Evolutionary conservation across 1,284 basidiomycete species (phyloP).

Genomic region (Rhodotorula sp.): DNA sequence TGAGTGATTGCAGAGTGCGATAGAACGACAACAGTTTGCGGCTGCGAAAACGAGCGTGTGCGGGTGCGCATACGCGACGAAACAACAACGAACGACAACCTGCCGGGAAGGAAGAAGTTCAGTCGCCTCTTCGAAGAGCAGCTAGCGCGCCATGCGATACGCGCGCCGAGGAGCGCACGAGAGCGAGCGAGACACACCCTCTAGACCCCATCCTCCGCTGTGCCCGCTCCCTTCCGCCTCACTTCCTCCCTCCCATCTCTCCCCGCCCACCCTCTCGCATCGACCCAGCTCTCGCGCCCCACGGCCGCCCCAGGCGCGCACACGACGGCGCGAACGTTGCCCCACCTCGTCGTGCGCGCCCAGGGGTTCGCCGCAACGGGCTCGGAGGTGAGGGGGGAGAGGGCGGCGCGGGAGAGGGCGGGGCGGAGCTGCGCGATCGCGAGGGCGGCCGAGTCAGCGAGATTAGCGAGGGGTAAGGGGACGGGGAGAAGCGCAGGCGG

Average conservation of each 20-base stretch:
- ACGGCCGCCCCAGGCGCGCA: constrained; percentile 11
- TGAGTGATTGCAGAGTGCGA: too few species aligned
- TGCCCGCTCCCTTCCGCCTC: neutral
- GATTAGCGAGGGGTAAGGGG: neutral
- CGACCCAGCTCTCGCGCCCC: constrained; percentile 10
- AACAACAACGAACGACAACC: too few species aligned
- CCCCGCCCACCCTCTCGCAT: constrained; percentile 4
- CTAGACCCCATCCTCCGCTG: neutral
- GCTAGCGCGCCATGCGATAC: too few species aligned
- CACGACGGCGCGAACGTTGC: constrained; percentile 2
- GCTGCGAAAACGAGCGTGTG: too few species aligned
- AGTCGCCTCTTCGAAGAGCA: too few species aligned
- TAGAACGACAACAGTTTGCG: too few species aligned
- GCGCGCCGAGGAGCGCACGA: too few species aligned
- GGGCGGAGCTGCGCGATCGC: constrained; percentile 29
- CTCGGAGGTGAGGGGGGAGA: neutral
- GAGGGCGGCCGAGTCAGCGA: too few species aligned
- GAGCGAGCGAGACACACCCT: neutral
- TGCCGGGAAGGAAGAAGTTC: neutral
- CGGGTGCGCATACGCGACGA: too few species aligned
- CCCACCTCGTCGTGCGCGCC: neutral
- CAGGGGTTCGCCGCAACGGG: constrained; percentile 3
- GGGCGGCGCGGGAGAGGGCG: constrained; percentile 20
- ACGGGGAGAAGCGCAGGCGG: constrained; percentile 45
- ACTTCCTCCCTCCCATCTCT: constrained; percentile 4